phyloP scores from a whole-genome alignment of 1,139 yeast species.

The Yamadazyma triangularis region DNA sequence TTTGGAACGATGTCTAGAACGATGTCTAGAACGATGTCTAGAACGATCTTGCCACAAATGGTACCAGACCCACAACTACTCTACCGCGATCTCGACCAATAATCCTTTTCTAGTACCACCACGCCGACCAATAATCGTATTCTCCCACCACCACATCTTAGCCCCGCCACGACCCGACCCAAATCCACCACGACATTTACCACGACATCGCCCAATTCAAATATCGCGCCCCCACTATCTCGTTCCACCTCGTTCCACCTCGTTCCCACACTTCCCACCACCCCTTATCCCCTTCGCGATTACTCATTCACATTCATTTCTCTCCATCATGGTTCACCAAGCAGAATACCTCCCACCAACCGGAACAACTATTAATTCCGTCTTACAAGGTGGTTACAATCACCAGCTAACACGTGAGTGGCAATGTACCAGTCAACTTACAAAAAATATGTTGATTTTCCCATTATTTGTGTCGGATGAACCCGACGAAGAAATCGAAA shows the following conservation, averaged over 20 bases:
- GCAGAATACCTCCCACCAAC: conserved; percentile 63
- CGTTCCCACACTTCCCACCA: not conserved
- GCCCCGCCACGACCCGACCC: too few species aligned
- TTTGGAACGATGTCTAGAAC: too few species aligned
- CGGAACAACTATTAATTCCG: conserved; percentile 65
- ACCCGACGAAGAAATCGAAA: conserved; percentile 72
- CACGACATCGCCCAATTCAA: too few species aligned
- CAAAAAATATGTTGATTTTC: conserved; percentile 86
- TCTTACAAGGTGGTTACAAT: conserved; percentile 90
- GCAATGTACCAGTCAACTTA: conserved; percentile 82
- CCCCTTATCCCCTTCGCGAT: not conserved
- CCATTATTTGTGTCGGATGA: conserved; percentile 84
- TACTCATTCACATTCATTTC: not conserved
- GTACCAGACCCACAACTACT: too few species aligned
- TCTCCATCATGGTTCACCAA: conserved; percentile 41
- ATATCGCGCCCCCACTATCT: too few species aligned
- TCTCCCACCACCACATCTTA: too few species aligned
- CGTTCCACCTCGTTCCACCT: not conserved
- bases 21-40: too few species aligned
- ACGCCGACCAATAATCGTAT: too few species aligned
- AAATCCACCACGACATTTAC: too few species aligned
- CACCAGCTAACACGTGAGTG: conserved; percentile 86
- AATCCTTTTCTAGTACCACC: too few species aligned
- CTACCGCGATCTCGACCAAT: too few species aligned
- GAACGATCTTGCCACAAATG: too few species aligned